Evolutionary conservation across 495 filamentous ascomycete species (phyloP).

Genomic region (Oleoguttula mirabilis): DNA sequence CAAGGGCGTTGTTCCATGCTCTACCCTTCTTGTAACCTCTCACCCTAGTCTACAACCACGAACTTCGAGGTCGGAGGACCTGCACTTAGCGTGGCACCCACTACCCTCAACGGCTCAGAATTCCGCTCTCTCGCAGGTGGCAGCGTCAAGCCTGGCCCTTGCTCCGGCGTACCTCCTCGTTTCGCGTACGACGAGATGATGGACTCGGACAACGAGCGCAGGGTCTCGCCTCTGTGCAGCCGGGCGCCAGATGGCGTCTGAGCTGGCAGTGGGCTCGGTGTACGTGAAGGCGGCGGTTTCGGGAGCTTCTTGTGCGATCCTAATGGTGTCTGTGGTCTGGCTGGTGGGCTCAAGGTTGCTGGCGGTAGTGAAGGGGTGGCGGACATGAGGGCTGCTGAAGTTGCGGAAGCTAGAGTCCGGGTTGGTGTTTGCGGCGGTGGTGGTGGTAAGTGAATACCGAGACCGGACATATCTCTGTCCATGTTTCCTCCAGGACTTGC

Average conservation of each 20-base stretch:
- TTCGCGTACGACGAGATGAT: constrained; percentile 19
- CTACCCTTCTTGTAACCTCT: too few relatives aligned
- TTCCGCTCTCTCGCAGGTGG: too few relatives aligned
- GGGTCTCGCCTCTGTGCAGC: constrained; percentile 8
- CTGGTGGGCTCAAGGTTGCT: not conserved
- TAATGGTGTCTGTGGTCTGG: constrained; percentile 10
- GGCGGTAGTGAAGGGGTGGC: not conserved
- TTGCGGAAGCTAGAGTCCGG: constrained; percentile 1
- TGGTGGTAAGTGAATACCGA: constrained; percentile 4
- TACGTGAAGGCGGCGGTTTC: constrained; percentile 5
- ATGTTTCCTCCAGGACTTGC: not conserved
- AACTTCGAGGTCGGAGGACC: too few relatives aligned
- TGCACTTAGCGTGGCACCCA: too few relatives aligned
- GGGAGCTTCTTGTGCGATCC: constrained; percentile 13
- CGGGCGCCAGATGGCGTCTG: not conserved
- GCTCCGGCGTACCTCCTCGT: too few relatives aligned
- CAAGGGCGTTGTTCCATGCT: too few relatives aligned
- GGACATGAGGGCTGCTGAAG: not conserved
- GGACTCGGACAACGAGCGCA: constrained; percentile 17
- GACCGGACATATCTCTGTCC: not conserved
- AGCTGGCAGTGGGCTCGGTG: constrained; percentile 5
- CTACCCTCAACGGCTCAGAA: too few relatives aligned
- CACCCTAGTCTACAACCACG: too few relatives aligned
- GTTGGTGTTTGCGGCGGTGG: constrained; percentile 2
- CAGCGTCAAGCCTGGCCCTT: too few relatives aligned